Conservation (phyloP, 1,284 basidiomycete species). For the Sanghuangporus sanghuang region DNA sequence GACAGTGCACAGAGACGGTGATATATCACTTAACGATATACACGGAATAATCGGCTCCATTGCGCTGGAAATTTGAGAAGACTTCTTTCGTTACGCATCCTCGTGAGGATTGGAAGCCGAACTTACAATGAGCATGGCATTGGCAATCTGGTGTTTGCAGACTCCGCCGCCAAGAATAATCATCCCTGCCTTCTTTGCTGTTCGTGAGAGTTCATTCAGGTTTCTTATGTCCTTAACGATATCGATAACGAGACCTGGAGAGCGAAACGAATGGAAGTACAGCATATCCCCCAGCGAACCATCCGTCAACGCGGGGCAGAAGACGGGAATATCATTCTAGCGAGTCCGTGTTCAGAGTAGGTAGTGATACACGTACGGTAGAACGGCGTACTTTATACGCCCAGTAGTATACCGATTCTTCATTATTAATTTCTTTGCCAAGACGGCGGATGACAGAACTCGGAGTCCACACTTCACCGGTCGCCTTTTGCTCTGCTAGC, state of each 20-base stretch:
- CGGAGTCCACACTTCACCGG: constrained; percentile 86
- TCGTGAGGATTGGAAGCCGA: background rate
- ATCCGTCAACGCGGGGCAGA: constrained; percentile 97
- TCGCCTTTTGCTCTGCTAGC: constrained; percentile 81
- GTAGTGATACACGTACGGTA: constrained; percentile 13
- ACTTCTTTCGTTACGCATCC: background rate
- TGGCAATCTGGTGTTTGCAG: constrained; percentile 99
- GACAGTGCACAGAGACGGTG: background rate
- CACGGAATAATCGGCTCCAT: constrained; percentile 97
- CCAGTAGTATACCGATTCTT: constrained; percentile 98
- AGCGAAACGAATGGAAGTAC: constrained; percentile 96
- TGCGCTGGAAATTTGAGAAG: constrained; percentile 53
- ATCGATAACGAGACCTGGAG: constrained; percentile 86
- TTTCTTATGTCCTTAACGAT: constrained; percentile 93
- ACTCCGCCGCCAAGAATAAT: constrained; percentile 97
- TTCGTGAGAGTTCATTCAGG: constrained; percentile 87
- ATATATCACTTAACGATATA: constrained; percentile 65
- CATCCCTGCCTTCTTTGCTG: constrained; percentile 94
- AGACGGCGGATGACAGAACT: constrained; percentile 88
- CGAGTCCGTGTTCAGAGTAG: constrained; percentile 26
- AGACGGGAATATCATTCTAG: constrained; percentile 97
- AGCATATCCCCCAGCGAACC: constrained; percentile 99
- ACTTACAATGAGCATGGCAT: constrained; percentile 95
- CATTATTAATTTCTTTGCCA: constrained; percentile 95
- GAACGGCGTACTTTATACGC: constrained; percentile 78